Evolutionary conservation across 2,329 filamentous ascomycete genomes (phyloP), one percentile per base, ranked within the genome.

Genomic region (Pyrenochaeta sp.): DNA sequence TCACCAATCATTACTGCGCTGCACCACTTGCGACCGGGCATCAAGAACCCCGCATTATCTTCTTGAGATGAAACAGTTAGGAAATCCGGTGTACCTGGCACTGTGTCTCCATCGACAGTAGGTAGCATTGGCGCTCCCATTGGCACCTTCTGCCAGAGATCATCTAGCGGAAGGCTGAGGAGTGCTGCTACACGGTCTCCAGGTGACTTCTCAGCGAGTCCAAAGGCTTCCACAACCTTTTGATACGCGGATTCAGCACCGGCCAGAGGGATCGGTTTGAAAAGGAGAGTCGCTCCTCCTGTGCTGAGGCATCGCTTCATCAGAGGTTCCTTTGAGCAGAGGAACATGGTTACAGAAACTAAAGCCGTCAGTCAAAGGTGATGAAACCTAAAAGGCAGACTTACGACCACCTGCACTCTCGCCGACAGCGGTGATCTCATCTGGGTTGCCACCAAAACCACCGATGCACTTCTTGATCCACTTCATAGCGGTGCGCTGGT

Each of bases 331-430:
- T 73, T 61, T 5, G 72, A 74, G 27, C 61, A 58, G 5, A 75
- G 64, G 4, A 75, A 54, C 62, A 71, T 66, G 3, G 64, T 69
- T 3, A 64, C 68, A 22, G 72, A 67, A n/a, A 71, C 71, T 73
- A 9, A 19, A 12, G 3, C 2, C 5, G 39, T 66, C 36, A 67
- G 59, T 49, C 36, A 3, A n/a, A 22, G 0, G 30, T 43, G 25
- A 10, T 19, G 0, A 3, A 22, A n/a, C n/a, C 19, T 22, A 8
- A 4, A 27, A 28, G 27, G 12, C 2, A 8, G 13, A 63, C 77
- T 64, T 71, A 79, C 81, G 72, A n/a, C 73, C 82, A 32, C 83
- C 83, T 5, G 81, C 81, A 47, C 79, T 82, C 62, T 84, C 79
- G 15, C 83, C 83, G n/a, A 79, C 71, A 6, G 78, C 64, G 0